phyloP scores from a whole-genome alignment of 768 basidiomycete genomes.

The Psilocybe cubensis region DNA sequence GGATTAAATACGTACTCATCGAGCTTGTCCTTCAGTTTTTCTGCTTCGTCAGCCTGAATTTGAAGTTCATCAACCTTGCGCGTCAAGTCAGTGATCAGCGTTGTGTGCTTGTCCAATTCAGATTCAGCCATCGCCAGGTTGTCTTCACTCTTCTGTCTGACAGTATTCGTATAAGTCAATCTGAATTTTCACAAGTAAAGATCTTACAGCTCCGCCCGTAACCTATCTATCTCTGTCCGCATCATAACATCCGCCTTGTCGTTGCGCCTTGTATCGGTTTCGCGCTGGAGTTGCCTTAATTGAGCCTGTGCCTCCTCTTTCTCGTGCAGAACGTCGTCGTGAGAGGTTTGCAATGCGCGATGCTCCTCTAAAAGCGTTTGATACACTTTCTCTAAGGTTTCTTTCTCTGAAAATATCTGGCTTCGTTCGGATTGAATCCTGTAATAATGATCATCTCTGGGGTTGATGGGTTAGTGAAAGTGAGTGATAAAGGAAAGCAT shows the following conservation, averaged over 20 bases:
- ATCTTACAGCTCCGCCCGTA: constrained; percentile 85
- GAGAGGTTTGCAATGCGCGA: constrained; percentile 69
- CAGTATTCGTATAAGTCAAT: constrained; percentile 32
- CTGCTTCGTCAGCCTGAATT: constrained; percentile 74
- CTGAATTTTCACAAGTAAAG: neutral
- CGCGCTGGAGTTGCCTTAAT: constrained; percentile 60
- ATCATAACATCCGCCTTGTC: constrained; percentile 79
- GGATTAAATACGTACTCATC: constrained; percentile 74
- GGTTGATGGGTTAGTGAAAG: constrained; percentile 9
- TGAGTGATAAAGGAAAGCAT: constrained; percentile 5
- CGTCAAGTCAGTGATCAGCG: constrained; percentile 70
- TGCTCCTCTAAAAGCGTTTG: constrained; percentile 78
- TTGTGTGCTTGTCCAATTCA: constrained; percentile 81
- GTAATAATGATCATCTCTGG: constrained; percentile 91
- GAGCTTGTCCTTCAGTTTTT: constrained; percentile 86
- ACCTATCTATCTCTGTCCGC: constrained; percentile 79
- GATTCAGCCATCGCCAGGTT: constrained; percentile 81
- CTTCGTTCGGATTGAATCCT: constrained; percentile 81
- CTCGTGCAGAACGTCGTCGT: constrained; percentile 78
- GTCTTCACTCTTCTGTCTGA: constrained; percentile 93
- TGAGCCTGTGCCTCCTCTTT: constrained; percentile 75
- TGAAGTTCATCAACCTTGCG: constrained; percentile 84
- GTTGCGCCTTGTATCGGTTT: constrained; percentile 61
- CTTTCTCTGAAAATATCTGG: constrained; percentile 81
- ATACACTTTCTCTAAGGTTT: constrained; percentile 83